Evolutionary conservation across 495 filamentous ascomycete genomes (phyloP).

Genomic region (Podospora pseudocomata): DNA sequence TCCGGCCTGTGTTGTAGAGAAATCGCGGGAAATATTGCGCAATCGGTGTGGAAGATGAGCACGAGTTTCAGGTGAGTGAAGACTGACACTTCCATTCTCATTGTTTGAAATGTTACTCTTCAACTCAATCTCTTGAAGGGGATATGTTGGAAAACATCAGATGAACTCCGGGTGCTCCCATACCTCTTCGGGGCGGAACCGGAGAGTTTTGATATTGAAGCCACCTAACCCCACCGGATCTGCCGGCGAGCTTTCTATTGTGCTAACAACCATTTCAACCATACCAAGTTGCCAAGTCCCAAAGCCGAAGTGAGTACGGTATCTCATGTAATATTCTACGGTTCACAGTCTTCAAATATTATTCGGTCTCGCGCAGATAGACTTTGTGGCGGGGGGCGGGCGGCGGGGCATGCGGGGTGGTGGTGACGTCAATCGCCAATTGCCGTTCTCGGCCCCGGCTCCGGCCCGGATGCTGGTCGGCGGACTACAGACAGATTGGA

Average conservation of each 20-base stretch:
- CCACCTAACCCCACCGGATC: background rate
- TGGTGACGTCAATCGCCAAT: background rate
- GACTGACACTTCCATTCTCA: too few relatives aligned
- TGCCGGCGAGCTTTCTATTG: background rate
- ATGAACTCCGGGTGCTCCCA: background rate
- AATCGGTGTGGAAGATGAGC: constrained; percentile 9
- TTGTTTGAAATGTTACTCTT: background rate
- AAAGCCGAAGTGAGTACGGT: too few relatives aligned
- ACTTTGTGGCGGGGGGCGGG: too few relatives aligned
- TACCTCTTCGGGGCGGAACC: background rate
- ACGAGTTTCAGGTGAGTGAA: background rate
- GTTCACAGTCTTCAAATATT: too few relatives aligned
- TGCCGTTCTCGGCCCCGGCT: background rate
- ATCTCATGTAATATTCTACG: too few relatives aligned
- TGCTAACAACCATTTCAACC: background rate
- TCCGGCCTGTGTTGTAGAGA: background rate
- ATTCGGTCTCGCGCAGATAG: too few relatives aligned
- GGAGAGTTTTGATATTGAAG: background rate
- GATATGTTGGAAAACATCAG: background rate
- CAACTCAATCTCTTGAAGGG: background rate
- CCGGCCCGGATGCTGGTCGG: background rate
- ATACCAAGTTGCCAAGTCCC: too few relatives aligned
- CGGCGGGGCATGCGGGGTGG: background rate
- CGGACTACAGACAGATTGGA: too few relatives aligned
- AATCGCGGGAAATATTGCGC: constrained; percentile 5